Conservation (phyloP, 352 stramenopile genomes). For the Phytophthora citrophthora region DNA sequence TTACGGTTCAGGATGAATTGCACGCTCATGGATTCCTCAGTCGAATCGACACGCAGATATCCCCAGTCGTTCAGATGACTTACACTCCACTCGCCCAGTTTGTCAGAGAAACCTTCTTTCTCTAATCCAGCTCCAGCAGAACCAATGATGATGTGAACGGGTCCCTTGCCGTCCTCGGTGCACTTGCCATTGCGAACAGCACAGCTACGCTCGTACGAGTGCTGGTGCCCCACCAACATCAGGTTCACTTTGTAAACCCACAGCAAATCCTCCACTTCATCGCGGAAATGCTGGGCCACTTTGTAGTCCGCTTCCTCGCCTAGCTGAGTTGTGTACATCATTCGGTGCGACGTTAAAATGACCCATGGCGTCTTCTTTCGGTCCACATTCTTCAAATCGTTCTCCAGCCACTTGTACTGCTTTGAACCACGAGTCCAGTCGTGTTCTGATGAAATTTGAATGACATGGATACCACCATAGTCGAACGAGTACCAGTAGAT, state of each 20-base stretch:
- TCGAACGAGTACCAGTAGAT: constrained; percentile 94
- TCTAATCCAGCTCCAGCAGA: constrained; percentile 85
- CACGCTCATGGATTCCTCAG: constrained; percentile 66
- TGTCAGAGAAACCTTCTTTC: constrained; percentile 58
- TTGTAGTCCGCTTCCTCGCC: constrained; percentile 69
- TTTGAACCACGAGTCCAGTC: constrained; percentile 83
- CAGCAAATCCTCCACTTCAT: constrained; percentile 92
- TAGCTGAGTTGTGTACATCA: constrained; percentile 90
- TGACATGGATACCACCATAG: constrained; percentile 88
- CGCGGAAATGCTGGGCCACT: constrained; percentile 80
- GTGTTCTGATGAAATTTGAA: constrained; percentile 93
- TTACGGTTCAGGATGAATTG: constrained; percentile 87
- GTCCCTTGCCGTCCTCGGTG: constrained; percentile 64
- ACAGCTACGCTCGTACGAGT: constrained; percentile 93
- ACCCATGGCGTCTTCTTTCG: constrained; percentile 91
- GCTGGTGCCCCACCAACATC: constrained; percentile 92
- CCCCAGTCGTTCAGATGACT: constrained; percentile 83
- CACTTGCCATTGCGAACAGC: constrained; percentile 79
- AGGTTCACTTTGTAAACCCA: constrained; percentile 90
- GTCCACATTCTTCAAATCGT: constrained; percentile 85
- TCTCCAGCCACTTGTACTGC: constrained; percentile 92
- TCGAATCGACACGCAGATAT: constrained; percentile 71
- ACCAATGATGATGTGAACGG: constrained; percentile 89
- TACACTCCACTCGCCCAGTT: constrained; percentile 82
- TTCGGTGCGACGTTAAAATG: constrained; percentile 91